Conservation (phyloP, 1,284 basidiomycete genomes). For the Inonotus obliquus region DNA sequence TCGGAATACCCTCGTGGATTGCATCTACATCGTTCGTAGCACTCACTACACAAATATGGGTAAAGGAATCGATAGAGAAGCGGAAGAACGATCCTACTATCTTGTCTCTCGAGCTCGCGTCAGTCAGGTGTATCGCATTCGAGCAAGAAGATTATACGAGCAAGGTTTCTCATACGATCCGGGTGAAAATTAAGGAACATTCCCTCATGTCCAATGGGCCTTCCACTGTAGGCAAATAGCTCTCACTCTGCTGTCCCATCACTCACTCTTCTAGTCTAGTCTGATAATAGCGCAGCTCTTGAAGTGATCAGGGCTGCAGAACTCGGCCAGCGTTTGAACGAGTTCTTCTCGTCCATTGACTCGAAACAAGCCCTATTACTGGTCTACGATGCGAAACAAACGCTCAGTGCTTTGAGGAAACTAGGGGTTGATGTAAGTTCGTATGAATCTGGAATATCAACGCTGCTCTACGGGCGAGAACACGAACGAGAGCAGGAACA, state of each 20-base stretch:
- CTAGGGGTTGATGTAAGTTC: conserved; percentile 24
- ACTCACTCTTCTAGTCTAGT: conserved; percentile 16
- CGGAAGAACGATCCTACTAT: conserved; percentile 27
- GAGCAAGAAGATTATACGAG: conserved; percentile 18
- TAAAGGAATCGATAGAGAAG: conserved; percentile 21
- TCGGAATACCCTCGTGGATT: conserved; percentile 21
- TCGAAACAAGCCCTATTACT: conserved; percentile 25
- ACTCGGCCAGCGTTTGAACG: conserved; percentile 19
- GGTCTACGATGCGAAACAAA: conserved; percentile 25
- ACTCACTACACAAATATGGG: conserved; percentile 31
- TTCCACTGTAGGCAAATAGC: neutral
- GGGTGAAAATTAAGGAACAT: conserved; percentile 26
- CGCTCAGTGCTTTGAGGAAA: conserved; percentile 21
- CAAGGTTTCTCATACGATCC: conserved; percentile 20
- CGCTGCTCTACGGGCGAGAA: conserved; percentile 19
- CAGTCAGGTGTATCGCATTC: conserved; percentile 22
- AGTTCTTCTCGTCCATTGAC: conserved; percentile 18
- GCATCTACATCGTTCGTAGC: conserved; percentile 24
- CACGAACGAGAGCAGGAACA: neutral
- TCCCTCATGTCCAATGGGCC: conserved; percentile 24
- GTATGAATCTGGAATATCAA: conserved; percentile 25
- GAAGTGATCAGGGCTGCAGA: conserved; percentile 16
- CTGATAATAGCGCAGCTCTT: conserved; percentile 23
- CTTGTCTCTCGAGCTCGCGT: conserved; percentile 31
- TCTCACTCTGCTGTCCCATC: conserved; percentile 20